Evolutionary conservation across 306 rosid genomes (phyloP).

Genomic region (Abrus pulchellus): DNA sequence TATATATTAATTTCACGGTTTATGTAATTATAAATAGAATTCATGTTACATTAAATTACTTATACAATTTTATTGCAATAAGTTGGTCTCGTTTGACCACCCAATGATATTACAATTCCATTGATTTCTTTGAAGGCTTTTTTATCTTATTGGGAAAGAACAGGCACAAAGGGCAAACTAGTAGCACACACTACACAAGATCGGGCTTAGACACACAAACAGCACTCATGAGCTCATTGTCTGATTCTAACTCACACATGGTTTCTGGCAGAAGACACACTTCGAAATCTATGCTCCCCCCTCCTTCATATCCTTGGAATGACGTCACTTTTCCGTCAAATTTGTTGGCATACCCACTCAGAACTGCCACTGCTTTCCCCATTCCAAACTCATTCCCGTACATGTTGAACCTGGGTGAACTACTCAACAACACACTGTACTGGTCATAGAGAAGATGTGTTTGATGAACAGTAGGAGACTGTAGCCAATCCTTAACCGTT

Average conservation of each 20-base stretch:
- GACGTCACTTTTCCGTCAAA: slow-evolving; percentile 61
- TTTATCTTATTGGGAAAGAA: no score
- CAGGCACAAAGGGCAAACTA: no score
- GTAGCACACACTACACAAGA: no score
- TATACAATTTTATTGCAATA: no score
- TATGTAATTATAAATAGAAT: no score
- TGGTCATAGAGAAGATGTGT: slow-evolving; percentile 31
- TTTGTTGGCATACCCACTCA: slow-evolving; percentile 69
- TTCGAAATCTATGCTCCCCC: slow-evolving; percentile 74
- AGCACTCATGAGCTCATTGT: slow-evolving; percentile 55
- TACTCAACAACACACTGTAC: slow-evolving; percentile 52
- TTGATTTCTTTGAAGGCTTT: no score
- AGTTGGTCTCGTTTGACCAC: no score
- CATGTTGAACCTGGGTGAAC: slow-evolving; percentile 70
- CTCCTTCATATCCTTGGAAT: slow-evolving; percentile 62
- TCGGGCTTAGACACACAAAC: slow-evolving; percentile 34
- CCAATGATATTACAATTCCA: no score
- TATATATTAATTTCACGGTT: no score
- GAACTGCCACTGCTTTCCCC: slow-evolving; percentile 69
- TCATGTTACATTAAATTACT: no score
- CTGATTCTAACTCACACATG: slow-evolving; percentile 65
- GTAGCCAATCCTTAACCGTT: slow-evolving; percentile 43
- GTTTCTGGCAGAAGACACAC: slow-evolving; percentile 51
- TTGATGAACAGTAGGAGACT: slow-evolving; percentile 35
- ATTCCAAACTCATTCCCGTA: slow-evolving; percentile 77